Evolutionary conservation across 2,329 filamentous ascomycete genomes (phyloP), one percentile per base, ranked within the genome.

Genomic region (Aspergillus sp.): DNA sequence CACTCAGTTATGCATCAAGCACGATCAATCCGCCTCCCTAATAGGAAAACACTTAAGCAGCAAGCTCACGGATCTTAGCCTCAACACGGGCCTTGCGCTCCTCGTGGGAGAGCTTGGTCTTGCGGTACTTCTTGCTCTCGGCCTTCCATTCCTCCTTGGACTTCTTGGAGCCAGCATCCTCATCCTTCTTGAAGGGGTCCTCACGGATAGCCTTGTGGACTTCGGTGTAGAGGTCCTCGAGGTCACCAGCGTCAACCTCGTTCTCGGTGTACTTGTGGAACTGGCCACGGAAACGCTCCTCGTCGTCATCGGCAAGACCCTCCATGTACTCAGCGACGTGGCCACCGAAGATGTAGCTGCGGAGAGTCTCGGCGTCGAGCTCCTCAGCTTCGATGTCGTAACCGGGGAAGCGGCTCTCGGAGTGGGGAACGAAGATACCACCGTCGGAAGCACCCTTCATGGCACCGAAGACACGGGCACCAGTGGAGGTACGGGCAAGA

Each of bases 311-410:
- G 82, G 95, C 95, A 67, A 99, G 90, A 60, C 90, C 95, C 89
- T 99, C 95, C 95, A 99, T 99, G 89, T 99, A 99, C 88, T 99
- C 95, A 70, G 93, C 93, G 67, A 99, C 91, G 87, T 99, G 95
- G 63, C 95, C 93, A 76, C 86, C 95, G 81, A 91, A 93, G 86
- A 99, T 99, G 90, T 99, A 99, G 86, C 93, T 96, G 86, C 93
- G 92, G 77, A 99, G 91, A 69, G 87, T 90, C 80, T 99, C 95
- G 74, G 92, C 86, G 73, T 99, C 95, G 74, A 99, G 91, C 87
- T 98, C 93, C 90, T 99, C 93, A 80, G 83, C 82, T 85, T 99
- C 95, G 33, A 96, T 90, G 79, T 99, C 95, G 88, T 84, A 99
- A 74, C 95, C 95, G 73, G 95, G 95, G 91, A 99, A 99, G 74